Percentiles rank a stretch among this genome's conserved stretches.
Evolutionary conservation across 768 basidiomycete genomes (phyloP).

Genomic region (Leccinum variicolor): DNA sequence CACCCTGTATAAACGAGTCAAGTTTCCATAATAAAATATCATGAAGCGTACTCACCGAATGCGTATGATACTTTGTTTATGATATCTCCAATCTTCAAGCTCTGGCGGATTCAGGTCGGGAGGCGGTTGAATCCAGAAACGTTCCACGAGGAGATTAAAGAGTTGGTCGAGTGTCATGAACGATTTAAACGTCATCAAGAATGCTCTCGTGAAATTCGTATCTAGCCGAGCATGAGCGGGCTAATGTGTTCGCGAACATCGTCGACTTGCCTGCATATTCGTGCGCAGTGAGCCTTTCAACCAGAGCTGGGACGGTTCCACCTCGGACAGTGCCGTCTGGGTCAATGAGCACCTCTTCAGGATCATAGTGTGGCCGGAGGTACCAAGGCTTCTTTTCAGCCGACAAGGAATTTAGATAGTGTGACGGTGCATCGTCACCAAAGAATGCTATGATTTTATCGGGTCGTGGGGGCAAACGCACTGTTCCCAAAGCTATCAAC

Average conservation of each 20-base stretch:
- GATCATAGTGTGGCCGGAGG: constrained; percentile 51
- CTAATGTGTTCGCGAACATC: background rate
- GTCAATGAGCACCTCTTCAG: constrained; percentile 57
- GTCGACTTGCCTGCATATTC: constrained; percentile 49
- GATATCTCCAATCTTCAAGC: constrained; percentile 49
- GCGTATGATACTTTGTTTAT: constrained; percentile 58
- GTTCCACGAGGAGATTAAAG: constrained; percentile 50
- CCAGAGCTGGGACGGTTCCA: constrained; percentile 57
- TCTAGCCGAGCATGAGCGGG: constrained; percentile 33
- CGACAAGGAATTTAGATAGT: constrained; percentile 38
- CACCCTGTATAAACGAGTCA: constrained; percentile 39
- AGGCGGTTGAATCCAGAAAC: constrained; percentile 58
- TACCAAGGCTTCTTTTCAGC: constrained; percentile 55
- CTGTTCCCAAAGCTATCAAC: constrained; percentile 11
- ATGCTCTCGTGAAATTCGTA: constrained; percentile 54
- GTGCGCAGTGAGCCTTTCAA: constrained; percentile 65
- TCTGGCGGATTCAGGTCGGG: constrained; percentile 40
- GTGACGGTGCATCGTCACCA: constrained; percentile 48
- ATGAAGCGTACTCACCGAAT: constrained; percentile 43
- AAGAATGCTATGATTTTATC: constrained; percentile 50
- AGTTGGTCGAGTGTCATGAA: constrained; percentile 56
- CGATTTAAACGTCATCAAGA: constrained; percentile 68
- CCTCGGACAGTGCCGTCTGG: constrained; percentile 62
- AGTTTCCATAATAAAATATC: background rate
- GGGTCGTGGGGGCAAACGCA: constrained; percentile 19